A percentile compares a stretch with the other conserved stretches of the same genome.
These are phyloP conservation scores for Colletotrichum agaves DNA, from an alignment of 2,329 filamentous ascomycete species.

Conservation along the genomic window DNA sequence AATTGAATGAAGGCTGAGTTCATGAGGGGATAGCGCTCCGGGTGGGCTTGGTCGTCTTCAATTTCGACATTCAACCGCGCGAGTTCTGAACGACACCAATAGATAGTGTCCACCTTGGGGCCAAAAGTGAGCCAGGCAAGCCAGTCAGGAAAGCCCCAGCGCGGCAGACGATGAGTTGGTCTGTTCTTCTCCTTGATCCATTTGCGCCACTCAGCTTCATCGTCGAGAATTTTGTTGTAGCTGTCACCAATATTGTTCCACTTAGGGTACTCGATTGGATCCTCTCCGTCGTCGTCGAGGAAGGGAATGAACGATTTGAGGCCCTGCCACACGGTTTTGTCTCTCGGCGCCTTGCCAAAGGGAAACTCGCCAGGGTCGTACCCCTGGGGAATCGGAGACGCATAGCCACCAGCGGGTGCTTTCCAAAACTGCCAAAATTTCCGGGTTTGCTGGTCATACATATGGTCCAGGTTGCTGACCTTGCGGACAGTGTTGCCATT, in stretches of 20 bases:
- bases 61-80: slow-evolving; percentile 92
- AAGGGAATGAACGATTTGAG: slow-evolving; percentile 64
- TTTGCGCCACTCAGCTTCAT: slow-evolving; percentile 79
- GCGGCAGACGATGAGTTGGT: slow-evolving; percentile 82
- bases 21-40: slow-evolving; percentile 90
- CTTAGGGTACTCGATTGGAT: slow-evolving; percentile 66
- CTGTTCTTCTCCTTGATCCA: slow-evolving; percentile 86
- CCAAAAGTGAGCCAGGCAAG: slow-evolving; percentile 78
- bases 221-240: slow-evolving; percentile 60
- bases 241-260: slow-evolving; percentile 68
- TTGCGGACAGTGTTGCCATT: slow-evolving; percentile 65
- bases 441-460: slow-evolving; percentile 57
- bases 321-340: slow-evolving; percentile 62
- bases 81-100: slow-evolving; percentile 87
- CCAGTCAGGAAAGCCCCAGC: slow-evolving; percentile 69
- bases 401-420: slow-evolving; percentile 68
- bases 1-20: slow-evolving; percentile 98
- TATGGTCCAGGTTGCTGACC: slow-evolving; percentile 59
- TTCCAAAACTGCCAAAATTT: slow-evolving; percentile 75
- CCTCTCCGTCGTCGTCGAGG: slow-evolving; percentile 52
- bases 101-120: slow-evolving; percentile 97
- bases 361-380: slow-evolving; percentile 57
- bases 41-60: slow-evolving; percentile 85
- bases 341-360: slow-evolving; percentile 48
- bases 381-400: slow-evolving; percentile 70